phyloP scores from a whole-genome alignment of 805 yeast species.

The Candida berthetii region DNA sequence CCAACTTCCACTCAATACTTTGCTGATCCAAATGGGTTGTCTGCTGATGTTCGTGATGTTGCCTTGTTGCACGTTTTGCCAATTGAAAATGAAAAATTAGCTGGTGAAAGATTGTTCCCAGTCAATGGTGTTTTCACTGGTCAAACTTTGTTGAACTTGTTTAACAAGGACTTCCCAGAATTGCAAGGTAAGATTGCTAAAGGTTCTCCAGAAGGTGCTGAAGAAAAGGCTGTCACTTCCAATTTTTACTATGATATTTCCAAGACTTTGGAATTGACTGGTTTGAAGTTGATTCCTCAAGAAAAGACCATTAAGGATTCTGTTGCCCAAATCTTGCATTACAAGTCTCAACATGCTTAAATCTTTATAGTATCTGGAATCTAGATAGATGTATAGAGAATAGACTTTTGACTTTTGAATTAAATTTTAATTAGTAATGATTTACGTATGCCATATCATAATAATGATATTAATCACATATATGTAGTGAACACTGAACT shows the following conservation, averaged over 20 bases:
- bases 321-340: conserved; percentile 20
- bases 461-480: no score
- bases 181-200: conserved; percentile 31
- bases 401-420: no score
- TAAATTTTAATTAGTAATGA: no score
- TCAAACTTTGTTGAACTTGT: conserved; percentile 9
- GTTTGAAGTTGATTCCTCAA: conserved; percentile 20
- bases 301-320: conserved; percentile 33
- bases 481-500: no score
- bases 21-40: conserved; percentile 2
- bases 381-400: no score
- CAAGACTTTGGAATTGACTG: background rate
- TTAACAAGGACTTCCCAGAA: conserved; percentile 28
- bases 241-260: no score
- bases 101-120: conserved; percentile 20
- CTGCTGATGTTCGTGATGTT: conserved; percentile 34
- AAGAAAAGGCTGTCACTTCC: background rate
- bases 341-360: no score
- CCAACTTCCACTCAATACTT: conserved; percentile 19
- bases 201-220: conserved; percentile 22
- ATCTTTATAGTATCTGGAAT: no score
- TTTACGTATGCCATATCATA: no score
- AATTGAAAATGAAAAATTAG: conserved; percentile 16
- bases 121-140: conserved; percentile 8
- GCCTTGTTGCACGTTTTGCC: conserved; percentile 33